A percentile compares a stretch with the other conserved stretches of the same genome.
phyloP scores from a whole-genome alignment of 495 filamentous ascomycete genomes.

The Chaetomium tenue region DNA sequence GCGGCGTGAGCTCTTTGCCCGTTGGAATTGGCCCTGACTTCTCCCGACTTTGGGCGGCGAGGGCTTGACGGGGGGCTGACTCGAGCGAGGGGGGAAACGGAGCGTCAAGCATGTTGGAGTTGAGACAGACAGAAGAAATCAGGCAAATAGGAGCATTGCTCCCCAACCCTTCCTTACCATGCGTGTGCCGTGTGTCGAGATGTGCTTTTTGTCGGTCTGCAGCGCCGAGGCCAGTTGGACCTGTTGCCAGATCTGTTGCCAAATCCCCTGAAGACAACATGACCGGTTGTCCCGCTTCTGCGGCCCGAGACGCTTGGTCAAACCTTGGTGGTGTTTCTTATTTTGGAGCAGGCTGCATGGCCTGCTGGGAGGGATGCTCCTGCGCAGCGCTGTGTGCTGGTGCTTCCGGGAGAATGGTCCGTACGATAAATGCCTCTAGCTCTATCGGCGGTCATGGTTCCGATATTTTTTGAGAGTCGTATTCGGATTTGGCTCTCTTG shows the following conservation, averaged over 20 bases:
- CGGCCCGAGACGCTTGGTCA: neutral
- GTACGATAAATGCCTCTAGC: neutral
- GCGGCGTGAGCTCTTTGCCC: neutral
- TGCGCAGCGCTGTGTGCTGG: too few relatives aligned
- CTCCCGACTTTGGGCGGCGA: neutral
- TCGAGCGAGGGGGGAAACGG: too few relatives aligned
- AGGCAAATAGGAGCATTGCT: slow-evolving; percentile 17
- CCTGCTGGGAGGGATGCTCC: too few relatives aligned
- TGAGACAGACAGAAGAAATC: neutral
- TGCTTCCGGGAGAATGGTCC: too few relatives aligned
- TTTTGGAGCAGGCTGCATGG: neutral
- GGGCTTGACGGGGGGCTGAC: neutral
- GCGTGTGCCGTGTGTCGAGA: neutral
- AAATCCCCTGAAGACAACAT: too few relatives aligned
- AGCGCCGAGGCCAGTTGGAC: too few relatives aligned
- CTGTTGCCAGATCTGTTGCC: too few relatives aligned
- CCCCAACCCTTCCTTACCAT: neutral
- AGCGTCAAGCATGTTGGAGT: too few relatives aligned
- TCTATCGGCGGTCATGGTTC: too few relatives aligned
- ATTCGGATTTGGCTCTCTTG: neutral
- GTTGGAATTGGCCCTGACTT: neutral
- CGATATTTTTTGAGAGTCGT: neutral
- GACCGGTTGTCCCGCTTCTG: too few relatives aligned
- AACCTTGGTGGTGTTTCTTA: neutral
- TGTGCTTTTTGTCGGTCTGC: neutral